phyloP scores from a whole-genome alignment of 768 basidiomycete genomes.

The Boletus sp. region DNA sequence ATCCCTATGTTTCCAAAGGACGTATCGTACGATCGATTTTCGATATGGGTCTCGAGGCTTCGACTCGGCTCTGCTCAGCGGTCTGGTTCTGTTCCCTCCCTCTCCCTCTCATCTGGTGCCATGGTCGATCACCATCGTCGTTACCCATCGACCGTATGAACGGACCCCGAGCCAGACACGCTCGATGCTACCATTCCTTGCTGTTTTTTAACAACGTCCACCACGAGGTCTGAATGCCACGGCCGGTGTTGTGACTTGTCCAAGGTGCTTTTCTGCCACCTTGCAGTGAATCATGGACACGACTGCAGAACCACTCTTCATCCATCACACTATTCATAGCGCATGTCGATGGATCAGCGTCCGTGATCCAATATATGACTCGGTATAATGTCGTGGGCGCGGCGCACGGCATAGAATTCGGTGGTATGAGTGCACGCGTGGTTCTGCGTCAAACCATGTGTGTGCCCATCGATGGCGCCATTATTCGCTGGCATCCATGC shows the following conservation, averaged over 20 bases:
- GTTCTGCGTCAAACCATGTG: neutral
- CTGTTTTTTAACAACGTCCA: too few relatives aligned
- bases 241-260: too few relatives aligned
- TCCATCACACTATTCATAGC: neutral
- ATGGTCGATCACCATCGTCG: neutral
- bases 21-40: neutral
- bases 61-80: neutral
- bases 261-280: too few relatives aligned
- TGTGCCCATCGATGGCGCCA: neutral
- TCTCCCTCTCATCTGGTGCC: neutral
- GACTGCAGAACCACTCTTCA: too few relatives aligned
- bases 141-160: neutral
- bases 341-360: neutral
- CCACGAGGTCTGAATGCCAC: too few relatives aligned
- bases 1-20: neutral
- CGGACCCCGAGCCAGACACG: neutral
- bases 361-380: neutral
- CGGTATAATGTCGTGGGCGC: neutral
- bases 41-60: neutral
- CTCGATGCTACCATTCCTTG: too few relatives aligned
- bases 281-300: too few relatives aligned
- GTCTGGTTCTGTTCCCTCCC: neutral
- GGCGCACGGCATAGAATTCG: neutral
- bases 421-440: neutral
- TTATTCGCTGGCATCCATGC: neutral